Evolutionary conservation across 805 yeast species (phyloP).

Genomic region (Dipodascus albidus): DNA sequence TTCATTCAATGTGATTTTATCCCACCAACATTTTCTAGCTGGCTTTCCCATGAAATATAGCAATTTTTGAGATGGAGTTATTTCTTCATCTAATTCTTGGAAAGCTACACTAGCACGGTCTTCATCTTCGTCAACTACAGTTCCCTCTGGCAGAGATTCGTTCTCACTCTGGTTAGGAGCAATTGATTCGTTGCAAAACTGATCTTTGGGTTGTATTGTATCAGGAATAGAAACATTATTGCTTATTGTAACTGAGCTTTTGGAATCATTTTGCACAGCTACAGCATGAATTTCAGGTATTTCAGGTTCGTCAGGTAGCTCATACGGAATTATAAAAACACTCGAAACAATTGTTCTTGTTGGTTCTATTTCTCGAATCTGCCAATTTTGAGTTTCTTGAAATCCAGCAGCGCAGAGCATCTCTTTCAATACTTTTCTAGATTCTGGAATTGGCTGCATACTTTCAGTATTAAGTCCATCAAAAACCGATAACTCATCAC

Average conservation of each 20-base stretch:
- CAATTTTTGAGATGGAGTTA: constrained; percentile 38
- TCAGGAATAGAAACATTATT: too few relatives aligned
- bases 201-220: too few relatives aligned
- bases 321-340: not conserved
- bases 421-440: not conserved
- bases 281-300: not conserved
- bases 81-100: not conserved
- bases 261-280: not conserved
- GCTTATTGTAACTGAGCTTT: not conserved
- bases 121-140: not conserved
- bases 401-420: constrained; percentile 1
- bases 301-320: not conserved
- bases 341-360: not conserved
- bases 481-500: constrained; percentile 50
- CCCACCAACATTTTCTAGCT: constrained; percentile 99
- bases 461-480: not conserved
- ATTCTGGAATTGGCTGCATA: not conserved
- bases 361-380: not conserved
- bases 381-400: not conserved
- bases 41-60: constrained; percentile 94
- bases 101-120: not conserved
- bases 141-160: not conserved
- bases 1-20: constrained; percentile 29
- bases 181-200: not conserved
- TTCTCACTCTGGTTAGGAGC: not conserved